Evolutionary conservation across 495 filamentous ascomycete genomes (phyloP).

Genomic region (Aspergillus mulundensis): DNA sequence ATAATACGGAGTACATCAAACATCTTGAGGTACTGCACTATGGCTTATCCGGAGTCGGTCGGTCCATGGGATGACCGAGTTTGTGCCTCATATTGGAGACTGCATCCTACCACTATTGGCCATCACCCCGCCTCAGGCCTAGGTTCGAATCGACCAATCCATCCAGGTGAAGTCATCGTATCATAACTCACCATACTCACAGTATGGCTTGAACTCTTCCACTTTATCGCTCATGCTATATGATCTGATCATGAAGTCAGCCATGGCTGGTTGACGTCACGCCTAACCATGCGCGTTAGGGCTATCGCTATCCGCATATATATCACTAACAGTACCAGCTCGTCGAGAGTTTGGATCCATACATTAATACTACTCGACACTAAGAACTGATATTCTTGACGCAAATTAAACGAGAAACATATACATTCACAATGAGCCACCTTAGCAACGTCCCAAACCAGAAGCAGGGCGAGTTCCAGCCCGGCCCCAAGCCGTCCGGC

Average conservation of each 20-base stretch:
- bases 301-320: neutral
- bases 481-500: slow-evolving; percentile 12
- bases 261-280: slow-evolving; percentile 23
- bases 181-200: neutral
- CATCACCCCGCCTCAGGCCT: neutral
- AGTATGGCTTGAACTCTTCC: neutral
- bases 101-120: neutral
- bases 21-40: neutral
- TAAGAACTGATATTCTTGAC: too few relatives aligned
- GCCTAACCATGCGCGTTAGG: neutral
- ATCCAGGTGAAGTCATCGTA: neutral
- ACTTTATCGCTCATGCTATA: neutral
- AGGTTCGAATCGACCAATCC: neutral
- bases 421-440: slow-evolving; percentile 48
- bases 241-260: slow-evolving; percentile 24
- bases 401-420: too few relatives aligned
- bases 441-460: slow-evolving; percentile 46
- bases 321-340: neutral
- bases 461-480: slow-evolving; percentile 56
- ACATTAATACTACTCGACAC: too few relatives aligned
- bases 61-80: neutral
- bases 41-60: neutral
- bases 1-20: neutral
- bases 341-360: too few relatives aligned
- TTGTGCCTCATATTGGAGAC: neutral